Evolutionary conservation across 768 basidiomycete species (phyloP).

Genomic region (Galerina marginata): DNA sequence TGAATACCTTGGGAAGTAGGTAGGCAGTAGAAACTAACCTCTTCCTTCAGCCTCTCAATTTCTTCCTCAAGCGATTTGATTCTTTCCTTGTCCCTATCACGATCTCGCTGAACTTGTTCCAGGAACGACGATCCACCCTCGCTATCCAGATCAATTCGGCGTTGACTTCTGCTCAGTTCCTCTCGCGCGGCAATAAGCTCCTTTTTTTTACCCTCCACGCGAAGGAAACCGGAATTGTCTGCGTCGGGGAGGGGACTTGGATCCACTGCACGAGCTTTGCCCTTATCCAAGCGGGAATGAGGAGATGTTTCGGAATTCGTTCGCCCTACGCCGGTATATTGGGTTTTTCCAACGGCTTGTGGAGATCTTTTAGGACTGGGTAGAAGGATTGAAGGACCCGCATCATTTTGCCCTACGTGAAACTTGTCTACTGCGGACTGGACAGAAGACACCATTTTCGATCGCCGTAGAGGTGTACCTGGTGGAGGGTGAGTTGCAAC

Average conservation of each 20-base stretch:
- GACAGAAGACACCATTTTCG: constrained; percentile 45
- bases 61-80: constrained; percentile 73
- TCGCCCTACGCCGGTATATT: constrained; percentile 9
- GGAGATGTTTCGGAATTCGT: constrained; percentile 13
- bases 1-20: neutral
- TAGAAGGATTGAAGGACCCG: constrained; percentile 56
- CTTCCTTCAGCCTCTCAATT: constrained; percentile 59
- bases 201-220: constrained; percentile 64
- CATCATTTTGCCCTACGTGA: constrained; percentile 47
- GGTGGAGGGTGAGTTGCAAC: neutral
- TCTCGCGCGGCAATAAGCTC: constrained; percentile 63
- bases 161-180: constrained; percentile 53
- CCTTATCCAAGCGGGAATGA: constrained; percentile 37
- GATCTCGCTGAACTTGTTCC: constrained; percentile 45
- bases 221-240: constrained; percentile 50
- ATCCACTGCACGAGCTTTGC: constrained; percentile 49
- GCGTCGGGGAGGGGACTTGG: constrained; percentile 23
- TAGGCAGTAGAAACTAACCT: constrained; percentile 42
- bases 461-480: constrained; percentile 30
- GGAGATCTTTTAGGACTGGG: constrained; percentile 50
- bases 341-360: constrained; percentile 6
- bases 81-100: constrained; percentile 61
- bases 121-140: constrained; percentile 31
- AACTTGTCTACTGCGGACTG: constrained; percentile 57
- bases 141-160: constrained; percentile 42